Evolutionary conservation across 129 eudicot species (phyloP), one percentile per base, ranked within the genome.

Genomic region (Glebionis coronaria): DNA sequence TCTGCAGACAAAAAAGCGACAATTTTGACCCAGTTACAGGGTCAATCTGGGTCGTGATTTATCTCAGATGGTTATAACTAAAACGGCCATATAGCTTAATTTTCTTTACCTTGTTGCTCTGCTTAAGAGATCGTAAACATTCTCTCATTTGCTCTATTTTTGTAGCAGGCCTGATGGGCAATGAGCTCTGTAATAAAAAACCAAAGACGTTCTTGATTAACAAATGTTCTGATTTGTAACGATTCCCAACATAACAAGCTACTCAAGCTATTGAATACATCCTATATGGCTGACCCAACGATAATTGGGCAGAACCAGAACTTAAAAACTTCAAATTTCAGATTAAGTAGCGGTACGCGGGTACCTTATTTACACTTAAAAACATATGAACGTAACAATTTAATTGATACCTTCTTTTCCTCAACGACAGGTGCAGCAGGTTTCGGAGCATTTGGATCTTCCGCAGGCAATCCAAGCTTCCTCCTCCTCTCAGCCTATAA

Each of bases 71-170:
- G 63, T 31, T 31, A 31, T 31, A 1, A 27, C 28, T 38, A 23
- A 27, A 20, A 21, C 12, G 29, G 28, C 40, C 31, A 54, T 18
- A 54, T 4, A 0, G 44, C 44, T 60, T 4, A 21, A 58, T 14
- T 5, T 21, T 74, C 3, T 1, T 78, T 80, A 91, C 97, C 88
- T 84, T 91, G 61, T 91, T 83, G 69, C 72, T 77, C 70, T 91
- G 95, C 76, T 91, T 91, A 21, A 91, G 90, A 19, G 84, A 81
- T 69, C 97, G 72, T 58, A 91, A 68, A 61, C 97, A 91, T 68
- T 91, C 97, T 83, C 97, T 87, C 95, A 91, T 91, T 73, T 81
- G 85, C 75, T 91, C 97, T 77, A 92, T 70, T 83, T 87, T 85
- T 40, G 95, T 82, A 59, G 91, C 97, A 76, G 97, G 97, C 77